Percentiles rank a stretch among this genome's conserved stretches.
Conservation (phyloP, 768 basidiomycete genomes). For the Boletus tylopilopsis region DNA sequence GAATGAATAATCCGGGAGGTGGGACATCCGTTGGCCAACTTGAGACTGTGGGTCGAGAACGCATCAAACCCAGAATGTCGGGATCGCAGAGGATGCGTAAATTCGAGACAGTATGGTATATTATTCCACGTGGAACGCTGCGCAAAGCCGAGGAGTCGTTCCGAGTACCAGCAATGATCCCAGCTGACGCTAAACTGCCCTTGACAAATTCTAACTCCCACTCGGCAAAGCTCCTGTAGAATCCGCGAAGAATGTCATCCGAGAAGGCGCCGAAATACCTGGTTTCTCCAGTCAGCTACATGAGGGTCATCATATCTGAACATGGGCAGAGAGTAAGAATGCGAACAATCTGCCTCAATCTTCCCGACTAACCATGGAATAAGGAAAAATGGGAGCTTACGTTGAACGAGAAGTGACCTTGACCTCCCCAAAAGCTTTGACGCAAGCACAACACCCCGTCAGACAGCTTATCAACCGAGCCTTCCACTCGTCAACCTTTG, state of each 20-base stretch:
- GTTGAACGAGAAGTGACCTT: conserved; percentile 63
- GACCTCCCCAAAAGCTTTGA: conserved; percentile 57
- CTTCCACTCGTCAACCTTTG: conserved; percentile 62
- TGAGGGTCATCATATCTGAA: background rate
- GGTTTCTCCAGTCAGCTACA: conserved; percentile 15
- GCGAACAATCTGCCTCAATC: conserved; percentile 5
- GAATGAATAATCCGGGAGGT: conserved; percentile 57
- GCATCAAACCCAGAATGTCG: conserved; percentile 37
- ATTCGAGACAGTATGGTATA: conserved; percentile 65
- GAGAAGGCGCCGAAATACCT: conserved; percentile 77
- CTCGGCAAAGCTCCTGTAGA: conserved; percentile 58
- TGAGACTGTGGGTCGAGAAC: conserved; percentile 24
- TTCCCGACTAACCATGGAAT: background rate
- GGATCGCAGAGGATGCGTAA: conserved; percentile 52
- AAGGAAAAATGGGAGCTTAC: conserved; percentile 46
- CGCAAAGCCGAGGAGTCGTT: conserved; percentile 31
- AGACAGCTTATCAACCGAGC: conserved; percentile 52
- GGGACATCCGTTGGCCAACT: conserved; percentile 58
- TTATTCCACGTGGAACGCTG: conserved; percentile 44
- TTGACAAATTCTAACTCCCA: conserved; percentile 63
- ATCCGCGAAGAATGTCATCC: conserved; percentile 45
- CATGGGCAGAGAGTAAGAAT: conserved; percentile 8
- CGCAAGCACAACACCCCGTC: conserved; percentile 64
- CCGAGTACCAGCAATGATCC: conserved; percentile 13
- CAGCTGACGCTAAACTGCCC: conserved; percentile 39